phyloP scores from a whole-genome alignment of 2,329 filamentous ascomycete species.

The Lachnellula arida region DNA sequence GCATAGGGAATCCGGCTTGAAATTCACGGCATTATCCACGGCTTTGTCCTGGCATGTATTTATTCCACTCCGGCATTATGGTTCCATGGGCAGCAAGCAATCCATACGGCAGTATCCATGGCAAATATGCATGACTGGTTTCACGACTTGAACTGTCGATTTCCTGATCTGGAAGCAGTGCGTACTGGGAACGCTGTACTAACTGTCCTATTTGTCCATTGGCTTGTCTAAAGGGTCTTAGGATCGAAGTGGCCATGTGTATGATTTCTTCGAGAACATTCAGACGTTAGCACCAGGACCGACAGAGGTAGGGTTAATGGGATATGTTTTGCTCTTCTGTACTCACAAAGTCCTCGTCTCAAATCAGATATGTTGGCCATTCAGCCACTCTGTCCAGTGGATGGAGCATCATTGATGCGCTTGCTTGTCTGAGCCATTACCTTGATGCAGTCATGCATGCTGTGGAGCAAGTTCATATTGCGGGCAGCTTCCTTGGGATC shows the following conservation, averaged over 20 bases:
- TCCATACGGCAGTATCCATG: conserved; percentile 18
- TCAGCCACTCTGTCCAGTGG: conserved; percentile 24
- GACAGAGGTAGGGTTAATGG: background rate
- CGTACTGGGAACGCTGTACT: conserved; percentile 24
- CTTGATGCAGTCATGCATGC: conserved; percentile 26
- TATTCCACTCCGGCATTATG: conserved; percentile 6
- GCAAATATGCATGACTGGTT: conserved; percentile 26
- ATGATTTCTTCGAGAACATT: background rate
- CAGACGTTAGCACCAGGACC: background rate
- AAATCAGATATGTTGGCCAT: conserved; percentile 2
- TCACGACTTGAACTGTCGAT: conserved; percentile 26
- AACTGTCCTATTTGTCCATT: conserved; percentile 5
- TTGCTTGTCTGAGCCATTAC: conserved; percentile 28
- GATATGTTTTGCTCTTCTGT: background rate
- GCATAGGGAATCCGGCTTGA: background rate
- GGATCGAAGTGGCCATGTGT: conserved; percentile 3
- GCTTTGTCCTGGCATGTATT: background rate
- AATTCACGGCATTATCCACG: conserved; percentile 1
- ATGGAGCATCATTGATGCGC: conserved; percentile 20
- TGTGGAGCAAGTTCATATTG: conserved; percentile 23
- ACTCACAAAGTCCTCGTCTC: conserved; percentile 19
- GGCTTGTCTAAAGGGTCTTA: background rate
- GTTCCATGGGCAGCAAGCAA: background rate
- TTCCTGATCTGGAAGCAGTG: conserved; percentile 7
- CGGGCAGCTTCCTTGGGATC: conserved; percentile 22